Conservation (phyloP, 805 yeast genomes). For the Pichia exigua region DNA sequence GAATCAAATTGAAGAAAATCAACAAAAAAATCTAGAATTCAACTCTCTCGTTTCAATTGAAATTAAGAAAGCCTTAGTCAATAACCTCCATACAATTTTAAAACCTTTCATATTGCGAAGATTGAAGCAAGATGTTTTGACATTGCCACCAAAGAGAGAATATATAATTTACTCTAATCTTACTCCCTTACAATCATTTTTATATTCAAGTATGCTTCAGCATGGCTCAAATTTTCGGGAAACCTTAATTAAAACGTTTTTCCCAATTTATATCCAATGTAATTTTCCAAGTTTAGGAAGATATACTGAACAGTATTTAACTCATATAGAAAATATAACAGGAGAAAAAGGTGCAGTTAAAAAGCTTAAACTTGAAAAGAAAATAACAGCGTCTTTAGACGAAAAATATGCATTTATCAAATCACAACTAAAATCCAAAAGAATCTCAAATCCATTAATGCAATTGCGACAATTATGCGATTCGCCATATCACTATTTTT, state of each 20-base stretch:
- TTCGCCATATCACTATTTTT: conserved; percentile 77
- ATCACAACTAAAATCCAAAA: conserved; percentile 40
- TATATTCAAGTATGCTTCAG: conserved; percentile 26
- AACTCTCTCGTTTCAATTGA: conserved; percentile 48
- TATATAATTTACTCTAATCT: conserved; percentile 71
- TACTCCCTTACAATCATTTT: conserved; percentile 47
- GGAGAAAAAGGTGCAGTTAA: background rate
- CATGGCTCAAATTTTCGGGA: conserved; percentile 13
- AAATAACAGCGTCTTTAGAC: conserved; percentile 4
- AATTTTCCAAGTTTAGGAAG: conserved; percentile 6
- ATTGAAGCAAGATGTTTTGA: conserved; percentile 64
- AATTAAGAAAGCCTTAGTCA: conserved; percentile 53
- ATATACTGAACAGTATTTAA: background rate
- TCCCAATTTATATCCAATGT: conserved; percentile 24
- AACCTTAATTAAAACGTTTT: conserved; percentile 40
- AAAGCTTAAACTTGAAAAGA: conserved; percentile 1
- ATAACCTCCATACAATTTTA: conserved; percentile 76
- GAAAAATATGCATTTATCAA: conserved; percentile 26
- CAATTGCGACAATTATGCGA: conserved; percentile 80
- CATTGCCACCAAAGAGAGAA: conserved; percentile 84
- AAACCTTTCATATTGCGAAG: conserved; percentile 84
- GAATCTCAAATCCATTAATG: conserved; percentile 64
- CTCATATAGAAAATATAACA: background rate
- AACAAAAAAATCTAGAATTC: conserved; percentile 33
- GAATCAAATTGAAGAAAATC: conserved; percentile 8